Base-by-base conservation (phyloP, 306 rosid genomes). In the Abrus pulchellus region DNA sequence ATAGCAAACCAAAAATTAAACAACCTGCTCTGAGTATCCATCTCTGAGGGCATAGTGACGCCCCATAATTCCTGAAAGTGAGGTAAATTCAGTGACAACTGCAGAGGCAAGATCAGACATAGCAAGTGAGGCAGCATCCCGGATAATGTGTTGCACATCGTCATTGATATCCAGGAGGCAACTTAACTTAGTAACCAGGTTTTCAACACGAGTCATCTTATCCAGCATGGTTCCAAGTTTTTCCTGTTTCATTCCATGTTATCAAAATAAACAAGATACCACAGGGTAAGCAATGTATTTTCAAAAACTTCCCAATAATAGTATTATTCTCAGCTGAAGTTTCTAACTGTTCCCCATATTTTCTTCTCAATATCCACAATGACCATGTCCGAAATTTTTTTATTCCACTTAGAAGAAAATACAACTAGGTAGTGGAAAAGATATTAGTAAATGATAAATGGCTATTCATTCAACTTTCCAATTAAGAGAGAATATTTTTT, bases 71-170 rank as follows among this genome's bases (percentile, higher is more conserved):
- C 99, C 99, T 34, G 99, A 80, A 80, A 94, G 99, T 47, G 97
- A 88, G 40, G 99, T 94, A 78, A 94, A 92, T 80, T 94, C 97
- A 56, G 97, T 87, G 86, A 94, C 99, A 86, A 94, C 97, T 5
- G 94, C 90, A 77, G 99, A 91, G 80, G 94, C 89, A 68, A 94
- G 99, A 89, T 94, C 99, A 79, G 97, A 93, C 99, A 92, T 91
- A 61, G 99, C 94, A 85, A 94, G 97, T 50, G 97, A 91, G 65
- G 97, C 95, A 82, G 99, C 99, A 71, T 85, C 94, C 57, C 29
- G 83, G 68, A 86, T 63, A 82, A 80, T 63, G 81, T 84, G 86
- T 85, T 70, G 91, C 68, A 73, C 70, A 60, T 78, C 86, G 66
- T 86, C 89, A 78, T 73, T 79, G 53, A 90, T 85, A 78, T 83